Evolutionary conservation across 2,329 filamentous ascomycete genomes (phyloP), one percentile per base, ranked within the genome.

Genomic region (Cladobotryum protrusum): DNA sequence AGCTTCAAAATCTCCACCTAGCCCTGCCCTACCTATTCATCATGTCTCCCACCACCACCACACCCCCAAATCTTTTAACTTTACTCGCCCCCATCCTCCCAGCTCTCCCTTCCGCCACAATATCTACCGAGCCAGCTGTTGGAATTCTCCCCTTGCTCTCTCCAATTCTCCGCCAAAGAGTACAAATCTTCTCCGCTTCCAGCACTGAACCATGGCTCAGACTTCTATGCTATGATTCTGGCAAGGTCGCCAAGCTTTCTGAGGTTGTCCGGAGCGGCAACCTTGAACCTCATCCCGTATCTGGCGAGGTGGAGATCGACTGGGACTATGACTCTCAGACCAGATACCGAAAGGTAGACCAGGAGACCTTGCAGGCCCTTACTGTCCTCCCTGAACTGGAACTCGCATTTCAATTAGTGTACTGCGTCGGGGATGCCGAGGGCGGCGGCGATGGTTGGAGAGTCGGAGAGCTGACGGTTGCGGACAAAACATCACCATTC

Each of bases 211-310:
- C 85, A 47, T 92, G 88, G 87, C 77, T 92, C 14, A 76, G 81
- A 1, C 73, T 91, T 32, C 74, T 92, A 19, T 85, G 81, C 62
- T 91, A 88, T 72, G 80, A 87, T 59, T 60, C 73, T 7, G 66
- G 75, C 55, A 76, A 77, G 54, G 72, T 75, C 3, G 70, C 78
- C 40, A 77, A 73, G 56, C 73, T 92, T 15, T 73, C 77, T n/a
- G 72, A 79, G 51, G 71, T 85, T 13, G 81, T 82, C 32, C 76
- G 77, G 57, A 76, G 77, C 49, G 79, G 86, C 47, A 70, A 76
- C 42, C 72, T 92, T 32, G 86, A 91, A 64, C 86, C 86, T n/a
- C 88, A 93, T 60, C 88, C 88, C 3, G 81, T 86, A 4, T 89
- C 86, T 2, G 87, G 87, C 48, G 87, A 91, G 65, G 79, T 92